Evolutionary conservation across 805 yeast species (phyloP), one percentile per base, ranked within the genome.

Genomic region (Ogataea ramenticola): DNA sequence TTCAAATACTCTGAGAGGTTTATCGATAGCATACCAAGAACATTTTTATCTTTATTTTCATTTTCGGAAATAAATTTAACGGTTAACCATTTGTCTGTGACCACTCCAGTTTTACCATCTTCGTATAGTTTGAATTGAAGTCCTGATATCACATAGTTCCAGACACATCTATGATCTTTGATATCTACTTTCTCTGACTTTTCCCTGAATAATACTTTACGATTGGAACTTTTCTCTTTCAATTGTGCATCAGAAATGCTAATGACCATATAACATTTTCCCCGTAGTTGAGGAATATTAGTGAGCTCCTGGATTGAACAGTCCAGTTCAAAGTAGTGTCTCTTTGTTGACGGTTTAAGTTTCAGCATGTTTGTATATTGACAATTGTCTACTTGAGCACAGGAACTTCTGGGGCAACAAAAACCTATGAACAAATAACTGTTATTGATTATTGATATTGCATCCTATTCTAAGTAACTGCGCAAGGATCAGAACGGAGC

Each of bases 221-320:
- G 38, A 26, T 3, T 7, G 3, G 30, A 3, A 16, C 12, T 4
- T 9, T 45, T 48, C 24, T 48, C 50, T 15, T 24, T 14, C 6
- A 37, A 17, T 10, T 45, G 42, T 26, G 49, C 51, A 36, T 52
- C 56, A 1, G 56, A 29, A 5, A 61, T 40, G 2, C 55, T 47
- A 10, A 55, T 39, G 46, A 80, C 79, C 17, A 88, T 75, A 49
- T 62, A 79, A 52, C 91, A 79, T 32, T 67, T 58, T 0, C 95
- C 95, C 3, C 79, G 67, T 1, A 82, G 70, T 51, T 86, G 89
- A 1, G 98, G 98, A 26, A 91, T 75, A 55, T 90, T 90, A n/a
- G 82, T 73, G 39, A 91, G 66, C 49, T 86, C 95, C 44, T 76
- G 74, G 40, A 89, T 72, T 16, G 72, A 61, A 26, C 87, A 63